Base-by-base conservation (phyloP, 2,329 filamentous ascomycete genomes). In the Albifimbria verrucaria region DNA sequence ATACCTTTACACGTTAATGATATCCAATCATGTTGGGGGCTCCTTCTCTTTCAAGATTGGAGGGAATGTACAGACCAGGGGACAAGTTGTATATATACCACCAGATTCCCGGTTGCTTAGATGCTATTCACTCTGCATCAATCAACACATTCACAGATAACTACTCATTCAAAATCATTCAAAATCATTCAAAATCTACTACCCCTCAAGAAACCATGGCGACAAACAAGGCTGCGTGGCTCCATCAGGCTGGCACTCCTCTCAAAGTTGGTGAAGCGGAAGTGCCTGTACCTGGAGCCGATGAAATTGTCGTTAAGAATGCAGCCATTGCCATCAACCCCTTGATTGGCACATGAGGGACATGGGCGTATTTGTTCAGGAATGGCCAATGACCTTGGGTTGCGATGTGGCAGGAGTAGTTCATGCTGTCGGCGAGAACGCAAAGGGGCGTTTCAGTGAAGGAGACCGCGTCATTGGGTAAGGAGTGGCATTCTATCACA, bases 371-470 rank as follows among this genome's bases (percentile, higher is more conserved):
- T 66, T 74, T 42, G 50, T 72, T 12, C 56, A 72, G 57, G 63
- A 63, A 49, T 67, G 58, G 56, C 64, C 65, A 7, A 51, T 59
- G 24, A 55, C 66, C 26, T 55, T 65, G 17, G 67, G 68, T 25
- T 63, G 60, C 47, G 68, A 70, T 50, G 59, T 64, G 5, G 67
- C 67, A 24, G 67, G 67, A 17, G 57, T 62, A n/a, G 63, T 69
- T 4, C 39, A 61, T 43, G 54, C 64, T 28, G 59, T 67, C n/a
- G 65, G 65, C 28, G 23, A 57, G 2, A 56, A 54, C 6, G 57
- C 55, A 2, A 50, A 32, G 3, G n/a, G 45, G 21, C 56, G 57
- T 18, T 66, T 65, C 57, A 62, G 62, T 47, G 51, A 55, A 3
- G 67, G 66, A 3, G 65, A 68, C 50, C 62, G 62, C 9, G 62